Conservation (phyloP, 2,329 filamentous ascomycete species). For the Penicillium sumatraense region DNA sequence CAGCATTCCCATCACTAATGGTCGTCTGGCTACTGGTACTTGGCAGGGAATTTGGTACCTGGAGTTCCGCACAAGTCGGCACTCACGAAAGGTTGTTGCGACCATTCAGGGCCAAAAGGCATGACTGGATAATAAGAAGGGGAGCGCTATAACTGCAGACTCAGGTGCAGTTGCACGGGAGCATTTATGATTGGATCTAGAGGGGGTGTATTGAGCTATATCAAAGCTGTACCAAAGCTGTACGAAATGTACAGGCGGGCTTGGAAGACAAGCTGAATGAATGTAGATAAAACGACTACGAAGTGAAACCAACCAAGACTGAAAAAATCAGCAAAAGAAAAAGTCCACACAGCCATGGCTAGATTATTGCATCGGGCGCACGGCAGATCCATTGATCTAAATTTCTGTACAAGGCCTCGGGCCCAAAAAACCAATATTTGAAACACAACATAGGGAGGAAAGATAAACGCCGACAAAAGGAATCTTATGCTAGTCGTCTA, state of each 20-base stretch:
- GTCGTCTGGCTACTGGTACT: constrained; percentile 70
- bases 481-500: constrained; percentile 45
- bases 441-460: constrained; percentile 14
- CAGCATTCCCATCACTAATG: constrained; percentile 87
- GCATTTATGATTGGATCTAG: constrained; percentile 18
- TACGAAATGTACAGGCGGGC: background rate
- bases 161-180: constrained; percentile 5
- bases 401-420: constrained; percentile 42
- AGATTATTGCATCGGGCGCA: constrained; percentile 17
- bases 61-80: constrained; percentile 79
- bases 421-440: constrained; percentile 34
- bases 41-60: constrained; percentile 85
- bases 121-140: constrained; percentile 28
- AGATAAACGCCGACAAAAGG: constrained; percentile 43
- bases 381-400: constrained; percentile 37
- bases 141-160: too few relatives aligned
- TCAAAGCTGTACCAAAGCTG: background rate
- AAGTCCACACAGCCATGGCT: background rate
- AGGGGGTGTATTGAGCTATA: background rate
- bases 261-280: background rate
- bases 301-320: too few relatives aligned
- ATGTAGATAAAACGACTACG: background rate
- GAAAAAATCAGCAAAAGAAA: background rate
- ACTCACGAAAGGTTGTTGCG: constrained; percentile 81
- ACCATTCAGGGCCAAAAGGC: constrained; percentile 87